Evolutionary conservation across 805 yeast species (phyloP), one percentile per base, ranked within the genome.

Genomic region (Lachancea sp.): DNA sequence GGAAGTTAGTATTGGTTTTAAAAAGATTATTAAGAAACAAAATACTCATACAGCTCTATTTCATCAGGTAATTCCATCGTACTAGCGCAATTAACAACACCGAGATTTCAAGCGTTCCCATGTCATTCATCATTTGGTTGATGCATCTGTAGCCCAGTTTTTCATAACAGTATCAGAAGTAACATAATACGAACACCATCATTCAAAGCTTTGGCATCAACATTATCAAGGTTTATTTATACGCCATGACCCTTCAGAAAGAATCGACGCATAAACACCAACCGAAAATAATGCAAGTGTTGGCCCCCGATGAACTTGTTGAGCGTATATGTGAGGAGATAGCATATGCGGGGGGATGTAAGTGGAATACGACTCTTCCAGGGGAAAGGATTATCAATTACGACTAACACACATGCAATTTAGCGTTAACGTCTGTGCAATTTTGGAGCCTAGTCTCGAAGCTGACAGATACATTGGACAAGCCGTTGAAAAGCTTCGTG

Each of bases 271-370:
- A 22, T 8, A 22, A 22, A 22, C 25, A 22, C 8, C 25, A 8
- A 3, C 31, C 22, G 13, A 17, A 2, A 25, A 11, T 3, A 29
- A 44, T 38, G 40, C 15, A 32, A 4, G 30, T 41, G 12, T 32
- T 47, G 5, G 38, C 50, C 3, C 67, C 68, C 2, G 66, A 63
- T 46, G 66, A 65, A 45, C 42, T 63, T 29, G 58, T 58, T n/a
- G 45, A 48, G 7, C 50, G 51, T 8, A 41, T 63, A 2, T 51
- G 52, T 26, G 53, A 59, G 25, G 63, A 60, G 33, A 50, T 65
- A n/a, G 63, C 67, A 2, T 63, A 53, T 42, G 54, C 54, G 36
- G 60, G 58, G 41, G 69, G 69, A 13, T 49, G 57, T 52, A 54
- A 54, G 53, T 46, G 17, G 4, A 18, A 18, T 35, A 10, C 19